phyloP scores from a whole-genome alignment of 306 rosid species.

The Ammopiptanthus mongolicus region DNA sequence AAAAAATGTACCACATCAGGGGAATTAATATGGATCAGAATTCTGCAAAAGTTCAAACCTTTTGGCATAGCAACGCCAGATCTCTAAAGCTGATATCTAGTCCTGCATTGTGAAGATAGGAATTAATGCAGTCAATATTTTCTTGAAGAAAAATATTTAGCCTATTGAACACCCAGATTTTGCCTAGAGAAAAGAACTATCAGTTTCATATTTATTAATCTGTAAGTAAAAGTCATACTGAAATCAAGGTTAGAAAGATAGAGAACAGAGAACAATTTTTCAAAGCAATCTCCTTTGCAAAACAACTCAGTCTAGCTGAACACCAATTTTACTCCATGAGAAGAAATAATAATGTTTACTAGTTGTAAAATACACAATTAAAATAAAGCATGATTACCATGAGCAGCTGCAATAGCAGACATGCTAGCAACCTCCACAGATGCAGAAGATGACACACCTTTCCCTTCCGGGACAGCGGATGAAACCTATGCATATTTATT shows the following conservation, averaged over 20 bases:
- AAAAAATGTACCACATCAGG: background rate
- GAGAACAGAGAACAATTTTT: background rate
- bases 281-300: background rate
- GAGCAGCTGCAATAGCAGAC: conserved; percentile 90
- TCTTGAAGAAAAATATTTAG: background rate
- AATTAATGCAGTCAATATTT: background rate
- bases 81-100: conserved; percentile 68
- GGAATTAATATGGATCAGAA: conserved; percentile 3
- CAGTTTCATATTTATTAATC: background rate
- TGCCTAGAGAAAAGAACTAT: background rate
- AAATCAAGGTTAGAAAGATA: background rate
- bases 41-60: conserved; percentile 47
- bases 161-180: background rate
- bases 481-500: conserved; percentile 56
- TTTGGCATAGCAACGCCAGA: conserved; percentile 92
- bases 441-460: conserved; percentile 98
- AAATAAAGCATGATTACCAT: conserved; percentile 45
- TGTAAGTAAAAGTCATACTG: background rate
- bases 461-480: conserved; percentile 97
- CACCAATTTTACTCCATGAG: background rate
- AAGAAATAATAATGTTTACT: background rate
- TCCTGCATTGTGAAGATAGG: conserved; percentile 45
- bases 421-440: conserved; percentile 94
- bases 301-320: background rate
- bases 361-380: background rate